Percentiles rank a stretch among this genome's conserved stretches.
Conservation (phyloP, 2,329 filamentous ascomycete species). For the Epicoccum sorghinum region DNA sequence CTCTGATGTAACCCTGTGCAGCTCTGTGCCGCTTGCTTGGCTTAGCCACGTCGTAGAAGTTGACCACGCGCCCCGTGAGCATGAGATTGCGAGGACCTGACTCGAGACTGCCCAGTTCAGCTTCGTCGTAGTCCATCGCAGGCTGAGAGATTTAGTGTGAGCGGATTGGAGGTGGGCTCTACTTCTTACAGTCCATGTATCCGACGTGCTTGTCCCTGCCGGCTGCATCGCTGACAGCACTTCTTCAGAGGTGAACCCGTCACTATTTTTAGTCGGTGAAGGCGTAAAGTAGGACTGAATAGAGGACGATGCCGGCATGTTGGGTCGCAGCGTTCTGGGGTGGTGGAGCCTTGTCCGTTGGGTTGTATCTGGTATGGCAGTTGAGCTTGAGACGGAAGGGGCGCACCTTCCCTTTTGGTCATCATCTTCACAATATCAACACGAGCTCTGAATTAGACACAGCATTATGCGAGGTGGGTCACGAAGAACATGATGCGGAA, state of each 20-base stretch:
- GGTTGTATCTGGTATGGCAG: constrained; percentile 2
- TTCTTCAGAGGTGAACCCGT: constrained; percentile 62
- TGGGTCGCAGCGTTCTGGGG: background rate
- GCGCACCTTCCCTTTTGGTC: background rate
- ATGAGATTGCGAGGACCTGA: constrained; percentile 58
- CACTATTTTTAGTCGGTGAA: constrained; percentile 44
- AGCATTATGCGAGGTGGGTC: background rate
- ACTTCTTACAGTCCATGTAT: constrained; percentile 22
- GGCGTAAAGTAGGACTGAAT: constrained; percentile 53
- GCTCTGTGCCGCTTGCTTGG: constrained; percentile 51
- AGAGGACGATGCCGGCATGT: constrained; percentile 47
- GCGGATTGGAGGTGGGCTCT: background rate
- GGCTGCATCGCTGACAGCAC: constrained; percentile 50
- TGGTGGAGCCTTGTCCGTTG: background rate
- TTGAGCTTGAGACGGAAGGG: constrained; percentile 10
- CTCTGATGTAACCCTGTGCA: constrained; percentile 59
- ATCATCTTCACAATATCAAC: background rate
- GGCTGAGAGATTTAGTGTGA: constrained; percentile 48
- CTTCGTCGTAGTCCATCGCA: constrained; percentile 54
- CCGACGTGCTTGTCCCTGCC: constrained; percentile 6
- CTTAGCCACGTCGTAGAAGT: constrained; percentile 56
- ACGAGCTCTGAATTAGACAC: background rate
- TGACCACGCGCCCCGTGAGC: constrained; percentile 63
- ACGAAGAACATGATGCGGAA: background rate
- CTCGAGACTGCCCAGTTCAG: constrained; percentile 55